Evolutionary conservation across 1,139 yeast genomes (phyloP).

Genomic region (Kodamaea sp.): DNA sequence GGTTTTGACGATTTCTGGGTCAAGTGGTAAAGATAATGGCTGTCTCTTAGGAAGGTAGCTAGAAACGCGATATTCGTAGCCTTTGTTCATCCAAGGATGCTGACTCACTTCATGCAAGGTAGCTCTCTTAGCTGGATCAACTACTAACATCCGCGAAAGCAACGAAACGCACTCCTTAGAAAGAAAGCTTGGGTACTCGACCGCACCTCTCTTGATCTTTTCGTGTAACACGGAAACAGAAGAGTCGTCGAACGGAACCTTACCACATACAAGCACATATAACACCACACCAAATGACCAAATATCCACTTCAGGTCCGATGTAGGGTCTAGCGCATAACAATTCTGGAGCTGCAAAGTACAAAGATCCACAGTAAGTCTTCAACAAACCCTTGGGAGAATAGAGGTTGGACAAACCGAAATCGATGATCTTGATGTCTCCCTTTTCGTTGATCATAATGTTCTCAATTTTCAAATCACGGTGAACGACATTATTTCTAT

Average conservation of each 20-base stretch:
- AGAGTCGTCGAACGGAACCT: constrained; percentile 97
- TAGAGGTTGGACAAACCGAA: constrained; percentile 91
- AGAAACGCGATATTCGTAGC: constrained; percentile 74
- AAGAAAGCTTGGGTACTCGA: constrained; percentile 85
- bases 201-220: constrained; percentile 88
- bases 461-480: constrained; percentile 96
- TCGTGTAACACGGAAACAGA: constrained; percentile 91
- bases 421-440: constrained; percentile 94
- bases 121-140: constrained; percentile 82
- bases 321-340: constrained; percentile 86
- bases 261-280: constrained; percentile 93
- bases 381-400: constrained; percentile 68
- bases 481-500: constrained; percentile 90
- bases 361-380: constrained; percentile 95
- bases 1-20: constrained; percentile 66
- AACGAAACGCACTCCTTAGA: constrained; percentile 83
- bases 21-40: constrained; percentile 76
- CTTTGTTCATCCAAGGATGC: constrained; percentile 96
- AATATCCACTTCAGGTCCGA: constrained; percentile 96
- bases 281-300: constrained; percentile 98
- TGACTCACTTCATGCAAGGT: constrained; percentile 72
- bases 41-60: constrained; percentile 73
- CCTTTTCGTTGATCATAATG: constrained; percentile 89
- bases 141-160: constrained; percentile 86
- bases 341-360: constrained; percentile 99